Evolutionary conservation across 345 rosid species (phyloP), one percentile per base, ranked within the genome.

Genomic region (Linum tenue): DNA sequence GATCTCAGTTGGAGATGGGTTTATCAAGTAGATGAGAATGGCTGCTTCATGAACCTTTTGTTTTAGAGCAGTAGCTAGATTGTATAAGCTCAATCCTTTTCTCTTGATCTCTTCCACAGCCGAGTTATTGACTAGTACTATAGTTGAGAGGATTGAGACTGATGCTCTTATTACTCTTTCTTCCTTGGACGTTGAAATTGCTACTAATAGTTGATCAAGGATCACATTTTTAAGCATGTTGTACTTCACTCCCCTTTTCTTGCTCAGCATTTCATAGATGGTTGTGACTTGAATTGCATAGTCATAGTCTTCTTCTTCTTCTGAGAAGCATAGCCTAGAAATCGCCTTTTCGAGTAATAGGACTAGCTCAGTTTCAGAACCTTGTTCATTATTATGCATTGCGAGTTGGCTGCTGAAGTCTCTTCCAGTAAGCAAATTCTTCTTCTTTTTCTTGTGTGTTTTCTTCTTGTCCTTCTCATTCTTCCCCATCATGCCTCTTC

Each of bases 41-140:
- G 94, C 91, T 64, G 97, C 96, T 70, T 92, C 96, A 31, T 85
- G 88, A 64, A 92, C 91, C 37, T 92, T 90, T 60, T 70, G 73
- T 56, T 92, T 85, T 55, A 90, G 71, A 7, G 96, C 92, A 57
- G 76, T 79, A 48, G 92, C 95, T 59, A 92, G 73, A 69, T 86
- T 86, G 37, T 75, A 70, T 66, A 87, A 59, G 56, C 72, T 76
- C 58, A 92, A 76, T 60, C 97, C 94, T 56, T 82, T 89, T 65
- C 68, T 84, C 81, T 85, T 92, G 65, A 92, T 74, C 56, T 90
- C 91, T 2, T 83, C 82, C 14, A 87, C 16, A 59, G 83, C 81
- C 15, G 91, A 82, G 64, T 68, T 70, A 51, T 85, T 86, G 11
- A 73, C 75, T 62, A 84, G 84, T 69, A 84, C 63, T 6, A 92